Conservation (phyloP, 176 grass and related monocot species). For the Phyllostachys edulis region DNA sequence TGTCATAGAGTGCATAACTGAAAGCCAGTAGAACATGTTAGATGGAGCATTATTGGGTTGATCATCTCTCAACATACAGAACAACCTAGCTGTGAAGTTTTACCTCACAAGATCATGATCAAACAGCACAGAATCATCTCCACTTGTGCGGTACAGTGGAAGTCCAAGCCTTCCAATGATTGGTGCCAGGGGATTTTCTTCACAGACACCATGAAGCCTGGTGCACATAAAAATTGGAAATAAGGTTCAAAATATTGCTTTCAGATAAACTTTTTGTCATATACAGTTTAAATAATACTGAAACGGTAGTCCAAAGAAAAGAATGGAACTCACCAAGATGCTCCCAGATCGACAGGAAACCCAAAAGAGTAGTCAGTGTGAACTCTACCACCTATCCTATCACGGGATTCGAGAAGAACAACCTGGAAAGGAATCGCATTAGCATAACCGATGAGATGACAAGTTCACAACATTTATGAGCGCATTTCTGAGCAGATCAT, state of each 20-base stretch:
- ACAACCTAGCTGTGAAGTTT: not conserved
- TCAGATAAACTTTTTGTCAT: not conserved
- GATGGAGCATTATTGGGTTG: not conserved
- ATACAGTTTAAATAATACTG: not conserved
- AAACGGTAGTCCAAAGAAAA: constrained; percentile 25
- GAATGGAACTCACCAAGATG: constrained; percentile 75
- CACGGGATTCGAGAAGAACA: constrained; percentile 89
- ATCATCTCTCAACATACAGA: constrained; percentile 10
- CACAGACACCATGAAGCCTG: constrained; percentile 97
- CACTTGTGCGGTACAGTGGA: constrained; percentile 89
- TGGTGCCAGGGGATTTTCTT: constrained; percentile 95
- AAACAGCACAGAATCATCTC: constrained; percentile 90
- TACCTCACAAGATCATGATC: constrained; percentile 99
- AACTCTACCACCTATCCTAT: constrained; percentile 92
- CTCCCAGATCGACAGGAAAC: constrained; percentile 94
- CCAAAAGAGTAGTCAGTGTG: constrained; percentile 94
- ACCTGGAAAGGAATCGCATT: constrained; percentile 55
- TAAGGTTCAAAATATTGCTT: not conserved
- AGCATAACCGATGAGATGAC: not conserved
- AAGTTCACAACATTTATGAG: not conserved
- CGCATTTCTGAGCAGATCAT: not conserved
- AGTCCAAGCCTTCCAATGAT: constrained; percentile 90
- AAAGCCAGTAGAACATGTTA: constrained; percentile 30
- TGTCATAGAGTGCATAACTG: constrained; percentile 96
- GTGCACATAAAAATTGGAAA: constrained; percentile 19